Percentiles rank a stretch among this genome's conserved stretches.
These are phyloP conservation scores for Penicillium odoratum DNA, from an alignment of 495 filamentous ascomycete genomes.

Conservation along the genomic window DNA sequence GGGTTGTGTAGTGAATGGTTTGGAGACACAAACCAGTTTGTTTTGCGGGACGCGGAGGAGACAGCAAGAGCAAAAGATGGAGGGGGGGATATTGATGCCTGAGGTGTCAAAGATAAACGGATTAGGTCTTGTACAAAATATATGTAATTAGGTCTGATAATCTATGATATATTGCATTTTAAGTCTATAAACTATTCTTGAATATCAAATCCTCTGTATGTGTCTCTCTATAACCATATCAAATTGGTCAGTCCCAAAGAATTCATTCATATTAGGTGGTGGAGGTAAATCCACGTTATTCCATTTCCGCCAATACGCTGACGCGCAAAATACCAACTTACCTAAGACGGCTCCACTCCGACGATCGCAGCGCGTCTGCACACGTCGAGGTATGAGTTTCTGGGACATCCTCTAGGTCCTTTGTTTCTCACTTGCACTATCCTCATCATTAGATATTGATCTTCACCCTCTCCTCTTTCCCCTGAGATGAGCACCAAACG, in stretches of 20 bases:
- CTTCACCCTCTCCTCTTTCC: background rate
- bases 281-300: background rate
- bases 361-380: conserved; percentile 31
- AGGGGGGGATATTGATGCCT: conserved; percentile 13
- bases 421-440: background rate
- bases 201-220: too few relatives aligned
- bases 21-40: conserved; percentile 8
- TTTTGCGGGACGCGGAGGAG: conserved; percentile 30
- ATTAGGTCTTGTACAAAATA: background rate
- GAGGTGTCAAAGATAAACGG: conserved; percentile 10
- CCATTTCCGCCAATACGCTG: conserved; percentile 2
- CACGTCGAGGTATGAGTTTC: conserved; percentile 24
- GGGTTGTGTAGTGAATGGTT: background rate
- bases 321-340: conserved; percentile 21
- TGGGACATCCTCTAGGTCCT: background rate
- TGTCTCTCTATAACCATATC: background rate
- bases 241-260: background rate
- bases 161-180: too few relatives aligned
- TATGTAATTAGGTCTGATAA: background rate
- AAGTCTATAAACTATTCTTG: background rate
- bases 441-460: background rate
- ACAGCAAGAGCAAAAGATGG: conserved; percentile 14
- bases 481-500: conserved; percentile 66
- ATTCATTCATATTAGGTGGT: background rate
- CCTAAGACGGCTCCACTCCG: conserved; percentile 24